These are phyloP conservation scores for Solanum habrochaites DNA, from an alignment of 257 asterid genomes.

Conservation along the genomic window DNA sequence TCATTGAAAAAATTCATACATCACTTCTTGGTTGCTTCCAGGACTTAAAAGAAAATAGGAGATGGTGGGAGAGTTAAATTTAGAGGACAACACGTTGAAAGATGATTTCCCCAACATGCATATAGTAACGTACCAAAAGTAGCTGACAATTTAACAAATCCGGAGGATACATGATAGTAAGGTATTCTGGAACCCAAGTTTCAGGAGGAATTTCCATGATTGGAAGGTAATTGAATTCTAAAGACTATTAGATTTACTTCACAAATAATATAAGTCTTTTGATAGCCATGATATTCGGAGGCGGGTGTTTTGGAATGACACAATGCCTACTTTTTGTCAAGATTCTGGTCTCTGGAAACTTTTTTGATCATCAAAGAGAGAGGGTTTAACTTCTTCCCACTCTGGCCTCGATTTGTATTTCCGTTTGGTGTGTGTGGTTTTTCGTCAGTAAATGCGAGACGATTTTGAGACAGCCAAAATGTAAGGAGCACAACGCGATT, in stretches of 20 bases:
- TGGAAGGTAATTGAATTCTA: neutral
- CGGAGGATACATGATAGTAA: neutral
- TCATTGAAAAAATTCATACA: neutral
- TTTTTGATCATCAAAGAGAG: neutral
- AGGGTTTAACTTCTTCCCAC: no score
- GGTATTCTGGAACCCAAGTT: neutral
- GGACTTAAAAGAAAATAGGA: neutral
- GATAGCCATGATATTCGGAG: neutral
- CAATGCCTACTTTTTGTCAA: neutral
- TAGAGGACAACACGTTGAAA: neutral
- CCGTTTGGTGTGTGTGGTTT: no score
- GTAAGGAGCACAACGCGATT: no score
- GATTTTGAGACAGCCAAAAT: neutral
- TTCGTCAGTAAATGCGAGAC: no score
- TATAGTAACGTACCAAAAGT: neutral
- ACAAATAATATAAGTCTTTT: neutral
- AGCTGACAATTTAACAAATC: neutral
- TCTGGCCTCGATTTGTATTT: neutral
- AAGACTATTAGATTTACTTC: neutral
- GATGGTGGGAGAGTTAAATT: neutral
- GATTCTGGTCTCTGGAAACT: neutral
- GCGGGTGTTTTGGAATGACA: neutral
- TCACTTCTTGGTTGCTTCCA: neutral
- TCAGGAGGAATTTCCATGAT: neutral
- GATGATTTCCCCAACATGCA: neutral